Evolutionary conservation across 1,139 yeast genomes (phyloP).

Genomic region (Geotrichum aggregatum): DNA sequence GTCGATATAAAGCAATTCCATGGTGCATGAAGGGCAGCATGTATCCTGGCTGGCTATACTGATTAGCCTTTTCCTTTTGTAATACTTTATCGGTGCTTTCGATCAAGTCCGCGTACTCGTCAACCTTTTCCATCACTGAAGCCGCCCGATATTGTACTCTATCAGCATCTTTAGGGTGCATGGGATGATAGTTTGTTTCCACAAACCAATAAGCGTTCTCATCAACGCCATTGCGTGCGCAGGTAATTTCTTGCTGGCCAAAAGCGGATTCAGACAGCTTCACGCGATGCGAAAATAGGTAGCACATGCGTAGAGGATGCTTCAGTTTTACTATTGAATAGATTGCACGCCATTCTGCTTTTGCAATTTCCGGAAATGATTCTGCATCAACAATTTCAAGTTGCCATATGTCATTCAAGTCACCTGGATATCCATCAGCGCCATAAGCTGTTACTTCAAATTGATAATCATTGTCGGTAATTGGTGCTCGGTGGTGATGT

Average conservation of each 20-base stretch:
- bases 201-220: slow-evolving; percentile 62
- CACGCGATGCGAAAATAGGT: slow-evolving; percentile 56
- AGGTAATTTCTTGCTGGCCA: slow-evolving; percentile 69
- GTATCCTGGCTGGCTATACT: slow-evolving; percentile 22
- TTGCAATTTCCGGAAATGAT: slow-evolving; percentile 36
- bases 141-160: slow-evolving; percentile 32
- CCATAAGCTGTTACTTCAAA: slow-evolving; percentile 68
- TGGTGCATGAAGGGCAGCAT: slow-evolving; percentile 48
- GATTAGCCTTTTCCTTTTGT: slow-evolving; percentile 25
- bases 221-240: slow-evolving; percentile 56
- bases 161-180: slow-evolving; percentile 33
- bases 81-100: slow-evolving; percentile 14
- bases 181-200: slow-evolving; percentile 58
- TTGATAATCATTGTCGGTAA: slow-evolving; percentile 76
- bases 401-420: slow-evolving; percentile 33
- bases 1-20: slow-evolving; percentile 53
- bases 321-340: slow-evolving; percentile 55
- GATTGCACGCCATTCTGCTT: slow-evolving; percentile 47
- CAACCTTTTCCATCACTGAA: slow-evolving; percentile 35
- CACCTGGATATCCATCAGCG: slow-evolving; percentile 39
- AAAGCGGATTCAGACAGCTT: slow-evolving; percentile 67
- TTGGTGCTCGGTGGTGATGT: slow-evolving; percentile 58
- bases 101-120: slow-evolving; percentile 30
- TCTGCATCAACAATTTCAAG: slow-evolving; percentile 26
- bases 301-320: slow-evolving; percentile 60